phyloP scores from a whole-genome alignment of 495 filamentous ascomycete species.

The Neurospora sp. region DNA sequence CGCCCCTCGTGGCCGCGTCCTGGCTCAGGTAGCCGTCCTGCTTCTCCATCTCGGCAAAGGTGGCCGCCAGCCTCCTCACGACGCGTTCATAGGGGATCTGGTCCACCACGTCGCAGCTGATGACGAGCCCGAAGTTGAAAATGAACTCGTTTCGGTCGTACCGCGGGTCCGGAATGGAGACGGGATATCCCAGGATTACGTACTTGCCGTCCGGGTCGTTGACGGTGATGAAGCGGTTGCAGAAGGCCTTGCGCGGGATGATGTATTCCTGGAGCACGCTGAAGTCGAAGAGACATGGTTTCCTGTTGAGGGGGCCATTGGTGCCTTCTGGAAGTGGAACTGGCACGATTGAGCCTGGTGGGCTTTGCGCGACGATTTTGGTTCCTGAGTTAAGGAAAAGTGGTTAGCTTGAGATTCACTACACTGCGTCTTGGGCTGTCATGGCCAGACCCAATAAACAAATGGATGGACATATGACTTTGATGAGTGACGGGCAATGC shows the following conservation, averaged over 20 bases:
- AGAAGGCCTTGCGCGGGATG: constrained; percentile 86
- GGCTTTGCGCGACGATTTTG: constrained; percentile 63
- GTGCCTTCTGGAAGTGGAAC: constrained; percentile 21
- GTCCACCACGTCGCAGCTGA: constrained; percentile 56
- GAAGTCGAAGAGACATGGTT: constrained; percentile 68
- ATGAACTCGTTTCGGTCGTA: constrained; percentile 94
- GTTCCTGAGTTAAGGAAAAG: constrained; percentile 48
- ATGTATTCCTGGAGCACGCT: constrained; percentile 76
- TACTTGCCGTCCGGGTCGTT: constrained; percentile 59
- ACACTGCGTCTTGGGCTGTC: not conserved
- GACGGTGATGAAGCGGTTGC: constrained; percentile 75
- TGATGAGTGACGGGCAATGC: not conserved
- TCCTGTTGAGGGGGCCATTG: constrained; percentile 39
- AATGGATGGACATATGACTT: not conserved
- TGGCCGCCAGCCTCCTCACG: constrained; percentile 69
- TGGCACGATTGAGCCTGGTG: constrained; percentile 64
- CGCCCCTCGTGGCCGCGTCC: constrained; percentile 23
- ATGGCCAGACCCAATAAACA: not conserved
- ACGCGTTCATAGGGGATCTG: constrained; percentile 64
- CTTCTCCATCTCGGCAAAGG: constrained; percentile 82
- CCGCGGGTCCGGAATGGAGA: constrained; percentile 64
- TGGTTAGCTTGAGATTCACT: not conserved
- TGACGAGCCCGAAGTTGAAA: constrained; percentile 90
- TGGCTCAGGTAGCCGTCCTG: constrained; percentile 67
- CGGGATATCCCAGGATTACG: constrained; percentile 78